Conservation (phyloP, 176 grass and related monocot species). For the Musa beccarii region DNA sequence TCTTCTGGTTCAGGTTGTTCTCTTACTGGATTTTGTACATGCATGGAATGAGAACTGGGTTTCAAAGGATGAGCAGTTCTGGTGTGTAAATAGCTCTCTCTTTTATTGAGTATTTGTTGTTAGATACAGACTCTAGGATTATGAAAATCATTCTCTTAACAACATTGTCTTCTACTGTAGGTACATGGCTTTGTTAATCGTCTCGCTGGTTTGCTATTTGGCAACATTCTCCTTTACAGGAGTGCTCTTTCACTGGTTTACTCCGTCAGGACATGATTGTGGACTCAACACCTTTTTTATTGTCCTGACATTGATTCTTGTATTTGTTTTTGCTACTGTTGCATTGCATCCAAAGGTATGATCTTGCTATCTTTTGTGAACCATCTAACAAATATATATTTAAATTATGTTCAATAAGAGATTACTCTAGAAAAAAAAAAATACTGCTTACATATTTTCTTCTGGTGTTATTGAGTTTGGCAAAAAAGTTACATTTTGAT, state of each 20-base stretch:
- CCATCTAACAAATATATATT: neutral
- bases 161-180: slow-evolving; percentile 31
- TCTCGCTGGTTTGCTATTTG: slow-evolving; percentile 85
- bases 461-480: neutral
- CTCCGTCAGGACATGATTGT: slow-evolving; percentile 85
- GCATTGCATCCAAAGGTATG: slow-evolving; percentile 91
- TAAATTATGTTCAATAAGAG: neutral
- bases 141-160: neutral
- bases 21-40: slow-evolving; percentile 91
- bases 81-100: slow-evolving; percentile 30
- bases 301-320: slow-evolving; percentile 79
- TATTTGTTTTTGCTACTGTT: slow-evolving; percentile 67
- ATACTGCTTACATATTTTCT: neutral
- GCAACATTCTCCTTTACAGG: slow-evolving; percentile 73
- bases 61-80: slow-evolving; percentile 89
- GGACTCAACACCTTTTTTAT: slow-evolving; percentile 93
- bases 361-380: neutral
- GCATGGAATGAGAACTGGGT: slow-evolving; percentile 99
- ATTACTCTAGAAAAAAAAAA: neutral
- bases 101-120: neutral
- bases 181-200: slow-evolving; percentile 85
- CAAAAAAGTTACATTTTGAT: neutral
- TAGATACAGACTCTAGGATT: neutral
- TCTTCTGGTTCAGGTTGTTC: slow-evolving; percentile 95
- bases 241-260: slow-evolving; percentile 96